These are phyloP conservation scores for Fusarium sp. DNA, from an alignment of 2,329 filamentous ascomycete species.

Conservation along the genomic window DNA sequence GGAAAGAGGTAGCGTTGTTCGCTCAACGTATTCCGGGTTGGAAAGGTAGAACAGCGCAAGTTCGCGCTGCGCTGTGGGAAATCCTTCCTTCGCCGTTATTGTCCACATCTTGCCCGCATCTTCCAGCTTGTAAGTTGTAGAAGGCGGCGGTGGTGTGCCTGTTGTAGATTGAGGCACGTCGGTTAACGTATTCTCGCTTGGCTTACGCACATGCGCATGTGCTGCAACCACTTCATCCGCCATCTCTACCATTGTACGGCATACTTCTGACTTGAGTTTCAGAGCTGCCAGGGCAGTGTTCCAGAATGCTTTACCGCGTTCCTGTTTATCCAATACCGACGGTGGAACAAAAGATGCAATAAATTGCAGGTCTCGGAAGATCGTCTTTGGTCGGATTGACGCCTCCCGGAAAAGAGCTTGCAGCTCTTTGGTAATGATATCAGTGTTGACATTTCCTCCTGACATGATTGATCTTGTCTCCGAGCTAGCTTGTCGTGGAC, in stretches of 20 bases:
- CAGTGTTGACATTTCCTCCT: constrained; percentile 67
- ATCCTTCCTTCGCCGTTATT: constrained; percentile 92
- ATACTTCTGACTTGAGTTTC: constrained; percentile 89
- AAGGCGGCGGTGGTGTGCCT: constrained; percentile 61
- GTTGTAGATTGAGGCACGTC: constrained; percentile 54
- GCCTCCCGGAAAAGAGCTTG: constrained; percentile 76
- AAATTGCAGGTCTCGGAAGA: constrained; percentile 86
- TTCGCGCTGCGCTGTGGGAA: constrained; percentile 87
- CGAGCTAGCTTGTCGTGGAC: constrained; percentile 59
- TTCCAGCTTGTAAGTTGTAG: constrained; percentile 76
- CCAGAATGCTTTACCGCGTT: constrained; percentile 85
- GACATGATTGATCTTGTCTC: constrained; percentile 66
- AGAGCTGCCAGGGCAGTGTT: constrained; percentile 89
- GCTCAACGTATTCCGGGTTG: constrained; percentile 85
- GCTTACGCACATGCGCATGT: constrained; percentile 73
- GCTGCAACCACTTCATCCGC: constrained; percentile 68
- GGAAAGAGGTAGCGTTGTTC: constrained; percentile 85
- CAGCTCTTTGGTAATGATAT: constrained; percentile 75
- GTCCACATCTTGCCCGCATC: constrained; percentile 92
- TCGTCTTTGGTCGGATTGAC: constrained; percentile 79
- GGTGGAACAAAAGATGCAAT: constrained; percentile 76
- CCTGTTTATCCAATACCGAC: constrained; percentile 71
- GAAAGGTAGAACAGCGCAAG: constrained; percentile 94
- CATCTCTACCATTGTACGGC: constrained; percentile 80
- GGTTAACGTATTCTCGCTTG: constrained; percentile 52